These are phyloP conservation scores for Suillus plorans DNA, from an alignment of 768 basidiomycete genomes.

Conservation along the genomic window DNA sequence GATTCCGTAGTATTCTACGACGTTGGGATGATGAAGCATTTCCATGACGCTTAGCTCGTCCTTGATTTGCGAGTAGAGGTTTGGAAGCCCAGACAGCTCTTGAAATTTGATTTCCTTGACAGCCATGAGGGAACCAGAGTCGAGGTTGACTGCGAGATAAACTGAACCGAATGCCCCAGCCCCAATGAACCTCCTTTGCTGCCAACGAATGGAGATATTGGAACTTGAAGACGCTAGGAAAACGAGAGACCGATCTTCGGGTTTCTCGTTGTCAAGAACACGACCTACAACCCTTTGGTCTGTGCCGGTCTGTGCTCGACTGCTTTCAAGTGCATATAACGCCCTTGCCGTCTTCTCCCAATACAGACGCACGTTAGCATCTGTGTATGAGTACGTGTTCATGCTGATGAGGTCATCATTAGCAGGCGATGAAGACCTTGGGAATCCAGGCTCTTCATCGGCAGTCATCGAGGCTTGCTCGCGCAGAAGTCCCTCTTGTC, in stretches of 20 bases:
- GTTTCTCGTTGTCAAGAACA: slow-evolving; percentile 90
- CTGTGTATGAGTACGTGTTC: slow-evolving; percentile 45
- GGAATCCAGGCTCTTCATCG: slow-evolving; percentile 53
- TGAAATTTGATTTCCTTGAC: slow-evolving; percentile 99
- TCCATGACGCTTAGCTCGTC: slow-evolving; percentile 98
- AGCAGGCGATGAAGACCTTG: slow-evolving; percentile 38
- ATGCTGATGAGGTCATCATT: slow-evolving; percentile 32
- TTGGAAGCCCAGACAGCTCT: slow-evolving; percentile 85
- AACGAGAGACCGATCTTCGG: slow-evolving; percentile 90
- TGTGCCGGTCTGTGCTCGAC: slow-evolving; percentile 56
- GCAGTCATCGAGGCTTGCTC: slow-evolving; percentile 52
- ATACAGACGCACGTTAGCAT: slow-evolving; percentile 66
- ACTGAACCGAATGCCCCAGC: slow-evolving; percentile 99
- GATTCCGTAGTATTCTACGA: slow-evolving; percentile 98
- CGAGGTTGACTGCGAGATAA: slow-evolving; percentile 96
- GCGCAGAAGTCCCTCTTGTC: slow-evolving; percentile 60
- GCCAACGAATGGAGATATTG: slow-evolving; percentile 96
- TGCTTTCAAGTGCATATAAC: slow-evolving; percentile 63
- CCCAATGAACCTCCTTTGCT: slow-evolving; percentile 97
- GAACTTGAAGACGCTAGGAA: slow-evolving; percentile 95
- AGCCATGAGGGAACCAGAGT: slow-evolving; percentile 95
- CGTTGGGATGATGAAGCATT: slow-evolving; percentile 94
- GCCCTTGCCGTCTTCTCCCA: slow-evolving; percentile 71
- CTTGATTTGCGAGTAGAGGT: slow-evolving; percentile 87
- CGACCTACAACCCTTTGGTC: slow-evolving; percentile 83